phyloP scores from a whole-genome alignment of 75 land plant genomes.

The Pinus taeda region DNA sequence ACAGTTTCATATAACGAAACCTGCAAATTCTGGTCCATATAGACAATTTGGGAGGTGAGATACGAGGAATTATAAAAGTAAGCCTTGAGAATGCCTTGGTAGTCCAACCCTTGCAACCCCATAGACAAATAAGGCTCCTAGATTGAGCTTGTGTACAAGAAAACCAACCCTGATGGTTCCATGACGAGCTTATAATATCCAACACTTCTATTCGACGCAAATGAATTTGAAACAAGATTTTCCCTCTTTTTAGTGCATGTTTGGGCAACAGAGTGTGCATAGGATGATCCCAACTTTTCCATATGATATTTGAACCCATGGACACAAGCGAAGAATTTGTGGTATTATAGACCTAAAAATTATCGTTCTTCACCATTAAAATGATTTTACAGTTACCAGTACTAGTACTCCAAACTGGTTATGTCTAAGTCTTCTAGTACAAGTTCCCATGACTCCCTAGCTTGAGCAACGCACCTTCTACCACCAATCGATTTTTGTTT shows the following conservation, averaged over 20 bases:
- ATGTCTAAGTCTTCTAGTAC: not conserved
- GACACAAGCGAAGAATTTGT: not conserved
- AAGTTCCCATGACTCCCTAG: constrained; percentile 3
- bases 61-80: not conserved
- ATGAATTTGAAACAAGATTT: not conserved
- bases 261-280: not conserved
- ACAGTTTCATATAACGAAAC: too few species aligned
- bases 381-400: not conserved
- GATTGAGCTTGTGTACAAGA: constrained; percentile 4
- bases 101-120: not conserved
- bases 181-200: not conserved
- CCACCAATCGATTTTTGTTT: constrained; percentile 10
- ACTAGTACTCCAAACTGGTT: not conserved
- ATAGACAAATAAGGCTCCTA: not conserved
- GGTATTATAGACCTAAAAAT: constrained; percentile 5
- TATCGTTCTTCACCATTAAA: not conserved
- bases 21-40: too few species aligned
- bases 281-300: constrained; percentile 14
- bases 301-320: not conserved
- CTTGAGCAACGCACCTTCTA: not conserved
- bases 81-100: not conserved
- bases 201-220: not conserved
- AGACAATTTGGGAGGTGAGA: too few species aligned
- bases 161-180: constrained; percentile 1
- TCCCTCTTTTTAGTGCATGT: not conserved